A percentile compares a stretch with the other conserved stretches of the same genome.
phyloP scores from a whole-genome alignment of 2,329 filamentous ascomycete genomes.

The Xylariaceae sp. region DNA sequence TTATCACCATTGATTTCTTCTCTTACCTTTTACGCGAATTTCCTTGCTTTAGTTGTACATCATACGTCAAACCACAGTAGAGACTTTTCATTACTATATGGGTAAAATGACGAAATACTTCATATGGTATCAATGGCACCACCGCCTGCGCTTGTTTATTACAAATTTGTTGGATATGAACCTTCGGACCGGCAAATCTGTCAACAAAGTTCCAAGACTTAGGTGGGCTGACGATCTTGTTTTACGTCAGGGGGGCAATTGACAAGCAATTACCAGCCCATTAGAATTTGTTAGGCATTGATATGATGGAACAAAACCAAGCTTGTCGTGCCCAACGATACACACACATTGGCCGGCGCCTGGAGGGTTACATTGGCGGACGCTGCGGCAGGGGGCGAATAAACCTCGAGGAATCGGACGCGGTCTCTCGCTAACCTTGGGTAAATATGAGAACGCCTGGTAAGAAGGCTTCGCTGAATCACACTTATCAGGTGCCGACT shows the following conservation, averaged over 20 bases:
- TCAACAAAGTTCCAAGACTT: neutral
- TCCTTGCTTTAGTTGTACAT: neutral
- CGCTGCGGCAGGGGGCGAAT: neutral
- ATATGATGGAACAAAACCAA: neutral
- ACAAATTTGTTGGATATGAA: no score
- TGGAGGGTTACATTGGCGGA: constrained; percentile 5
- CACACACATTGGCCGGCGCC: neutral
- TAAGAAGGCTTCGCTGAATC: neutral
- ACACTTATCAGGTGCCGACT: neutral
- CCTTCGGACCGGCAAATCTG: neutral
- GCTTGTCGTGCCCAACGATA: constrained; percentile 7
- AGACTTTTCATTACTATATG: no score
- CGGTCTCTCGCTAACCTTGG: neutral
- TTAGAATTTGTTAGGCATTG: constrained; percentile 1
- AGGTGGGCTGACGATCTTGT: neutral
- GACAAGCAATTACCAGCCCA: neutral
- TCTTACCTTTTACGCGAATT: neutral
- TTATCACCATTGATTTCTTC: neutral
- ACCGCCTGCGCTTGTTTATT: no score
- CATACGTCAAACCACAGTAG: neutral
- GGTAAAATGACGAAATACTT: no score
- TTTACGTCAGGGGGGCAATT: neutral
- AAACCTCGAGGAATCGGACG: neutral
- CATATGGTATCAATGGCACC: no score
- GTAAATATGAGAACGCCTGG: neutral